phyloP scores from a whole-genome alignment of 1,284 basidiomycete species.

The Taiwanofungus camphoratus region DNA sequence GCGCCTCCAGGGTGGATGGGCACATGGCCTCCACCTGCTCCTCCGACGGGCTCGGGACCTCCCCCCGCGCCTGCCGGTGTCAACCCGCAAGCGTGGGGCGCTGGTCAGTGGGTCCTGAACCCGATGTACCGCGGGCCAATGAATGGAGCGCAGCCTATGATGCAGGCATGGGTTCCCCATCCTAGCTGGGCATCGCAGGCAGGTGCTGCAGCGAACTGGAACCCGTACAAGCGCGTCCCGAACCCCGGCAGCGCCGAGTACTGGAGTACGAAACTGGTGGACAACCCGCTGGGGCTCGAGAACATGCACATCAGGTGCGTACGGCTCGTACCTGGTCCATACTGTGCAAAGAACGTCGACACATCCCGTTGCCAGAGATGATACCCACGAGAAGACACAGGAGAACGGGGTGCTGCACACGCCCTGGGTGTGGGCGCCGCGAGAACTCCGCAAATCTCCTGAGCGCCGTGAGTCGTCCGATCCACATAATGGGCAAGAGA shows the following conservation, averaged over 20 bases:
- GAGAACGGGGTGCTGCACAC: slow-evolving; percentile 28
- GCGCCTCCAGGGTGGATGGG: slow-evolving; percentile 16
- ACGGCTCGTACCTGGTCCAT: not conserved
- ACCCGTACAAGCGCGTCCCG: slow-evolving; percentile 57
- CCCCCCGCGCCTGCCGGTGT: slow-evolving; percentile 26
- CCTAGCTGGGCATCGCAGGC: slow-evolving; percentile 22
- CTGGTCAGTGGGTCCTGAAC: slow-evolving; percentile 26
- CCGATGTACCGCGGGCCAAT: slow-evolving; percentile 20
- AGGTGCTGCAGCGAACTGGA: slow-evolving; percentile 32
- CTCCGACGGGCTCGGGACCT: slow-evolving; percentile 20
- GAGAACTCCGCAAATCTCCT: slow-evolving; percentile 23
- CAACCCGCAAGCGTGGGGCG: slow-evolving; percentile 22
- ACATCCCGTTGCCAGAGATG: slow-evolving; percentile 13
- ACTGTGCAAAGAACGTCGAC: not conserved
- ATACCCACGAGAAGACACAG: slow-evolving; percentile 17
- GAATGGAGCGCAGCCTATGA: slow-evolving; percentile 7
- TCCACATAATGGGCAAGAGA: slow-evolving; percentile 11
- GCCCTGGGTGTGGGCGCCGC: slow-evolving; percentile 34
- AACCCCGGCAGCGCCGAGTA: slow-evolving; percentile 57
- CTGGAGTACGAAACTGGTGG: slow-evolving; percentile 45
- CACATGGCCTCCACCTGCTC: slow-evolving; percentile 19
- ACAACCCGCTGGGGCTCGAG: slow-evolving; percentile 60
- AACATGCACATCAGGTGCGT: slow-evolving; percentile 59
- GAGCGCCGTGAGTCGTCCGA: slow-evolving; percentile 16
- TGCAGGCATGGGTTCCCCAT: slow-evolving; percentile 26